phyloP scores from a whole-genome alignment of 148 eudicot species.

The Silene conica region DNA sequence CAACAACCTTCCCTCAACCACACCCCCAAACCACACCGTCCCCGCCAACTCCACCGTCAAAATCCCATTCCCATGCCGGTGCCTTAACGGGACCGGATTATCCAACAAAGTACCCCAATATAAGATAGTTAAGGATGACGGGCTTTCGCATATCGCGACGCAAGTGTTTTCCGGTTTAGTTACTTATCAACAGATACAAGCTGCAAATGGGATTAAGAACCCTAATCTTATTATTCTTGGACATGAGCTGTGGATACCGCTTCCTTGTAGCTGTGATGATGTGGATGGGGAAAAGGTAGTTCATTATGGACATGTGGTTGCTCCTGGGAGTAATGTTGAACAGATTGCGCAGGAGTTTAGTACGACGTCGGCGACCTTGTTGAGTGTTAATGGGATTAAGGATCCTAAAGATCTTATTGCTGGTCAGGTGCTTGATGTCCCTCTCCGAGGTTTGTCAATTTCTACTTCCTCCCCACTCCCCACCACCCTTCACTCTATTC shows the following conservation, averaged over 20 bases:
- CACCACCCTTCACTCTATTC: too few relatives aligned
- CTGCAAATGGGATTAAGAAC: constrained; percentile 42
- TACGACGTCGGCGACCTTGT: constrained; percentile 30
- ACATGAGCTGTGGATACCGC: constrained; percentile 63
- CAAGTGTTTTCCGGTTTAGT: constrained; percentile 50
- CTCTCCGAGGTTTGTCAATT: constrained; percentile 58
- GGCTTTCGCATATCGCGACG: constrained; percentile 44
- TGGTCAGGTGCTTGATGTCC: constrained; percentile 71
- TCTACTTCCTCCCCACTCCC: too few relatives aligned
- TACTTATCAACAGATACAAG: constrained; percentile 42
- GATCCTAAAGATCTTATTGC: constrained; percentile 44
- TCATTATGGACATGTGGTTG: constrained; percentile 67
- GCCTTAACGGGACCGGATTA: constrained; percentile 49
- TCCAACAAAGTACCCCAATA: constrained; percentile 48
- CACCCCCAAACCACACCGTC: constrained; percentile 28
- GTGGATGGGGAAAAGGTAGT: constrained; percentile 56
- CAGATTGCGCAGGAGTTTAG: constrained; percentile 53
- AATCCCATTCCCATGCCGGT: constrained; percentile 67
- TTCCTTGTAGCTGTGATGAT: constrained; percentile 93
- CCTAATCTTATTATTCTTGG: constrained; percentile 32
- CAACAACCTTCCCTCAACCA: constrained; percentile 50
- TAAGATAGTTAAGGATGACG: constrained; percentile 47
- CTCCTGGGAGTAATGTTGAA: constrained; percentile 31
- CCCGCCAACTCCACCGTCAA: constrained; percentile 28
- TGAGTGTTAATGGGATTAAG: constrained; percentile 47